Percentiles rank a stretch among this genome's conserved stretches.
Evolutionary conservation across 768 basidiomycete species (phyloP).

Genomic region (Lactarius pseudohatsudake): DNA sequence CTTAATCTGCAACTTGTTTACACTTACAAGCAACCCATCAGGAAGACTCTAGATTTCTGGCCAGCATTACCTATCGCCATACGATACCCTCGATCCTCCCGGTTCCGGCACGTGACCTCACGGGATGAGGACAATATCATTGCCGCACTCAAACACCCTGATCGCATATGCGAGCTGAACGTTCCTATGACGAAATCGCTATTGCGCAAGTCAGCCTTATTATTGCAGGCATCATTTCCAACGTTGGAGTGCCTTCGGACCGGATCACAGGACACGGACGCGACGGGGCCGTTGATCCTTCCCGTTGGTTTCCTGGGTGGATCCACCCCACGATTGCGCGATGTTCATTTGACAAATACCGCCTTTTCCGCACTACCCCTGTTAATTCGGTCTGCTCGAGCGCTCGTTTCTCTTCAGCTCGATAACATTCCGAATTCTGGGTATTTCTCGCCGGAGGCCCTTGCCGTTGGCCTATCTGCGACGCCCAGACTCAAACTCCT

Average conservation of each 20-base stretch:
- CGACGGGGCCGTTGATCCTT: not conserved
- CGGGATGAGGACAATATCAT: slow-evolving; percentile 8
- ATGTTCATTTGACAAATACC: not conserved
- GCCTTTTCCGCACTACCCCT: slow-evolving; percentile 8
- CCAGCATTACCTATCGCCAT: slow-evolving; percentile 10
- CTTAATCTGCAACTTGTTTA: slow-evolving; percentile 9
- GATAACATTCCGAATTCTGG: not conserved
- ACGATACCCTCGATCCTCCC: not conserved
- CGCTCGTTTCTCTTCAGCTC: slow-evolving; percentile 1
- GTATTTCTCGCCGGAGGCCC: not conserved
- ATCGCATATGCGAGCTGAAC: slow-evolving; percentile 2
- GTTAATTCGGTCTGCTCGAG: slow-evolving; percentile 6
- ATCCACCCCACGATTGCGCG: not conserved
- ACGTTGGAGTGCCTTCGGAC: not conserved
- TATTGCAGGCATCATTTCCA: not conserved
- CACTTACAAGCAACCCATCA: slow-evolving; percentile 2
- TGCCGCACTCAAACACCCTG: slow-evolving; percentile 7
- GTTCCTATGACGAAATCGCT: not conserved
- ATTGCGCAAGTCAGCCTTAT: not conserved
- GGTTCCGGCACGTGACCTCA: not conserved
- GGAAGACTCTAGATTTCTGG: slow-evolving; percentile 4
- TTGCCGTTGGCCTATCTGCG: not conserved
- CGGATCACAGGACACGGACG: not conserved
- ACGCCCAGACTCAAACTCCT: not conserved
- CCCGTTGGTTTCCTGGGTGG: not conserved